A percentile compares a stretch with the other conserved stretches of the same genome.
Evolutionary conservation across 495 filamentous ascomycete species (phyloP).

Genomic region (Chaetomium tenue): DNA sequence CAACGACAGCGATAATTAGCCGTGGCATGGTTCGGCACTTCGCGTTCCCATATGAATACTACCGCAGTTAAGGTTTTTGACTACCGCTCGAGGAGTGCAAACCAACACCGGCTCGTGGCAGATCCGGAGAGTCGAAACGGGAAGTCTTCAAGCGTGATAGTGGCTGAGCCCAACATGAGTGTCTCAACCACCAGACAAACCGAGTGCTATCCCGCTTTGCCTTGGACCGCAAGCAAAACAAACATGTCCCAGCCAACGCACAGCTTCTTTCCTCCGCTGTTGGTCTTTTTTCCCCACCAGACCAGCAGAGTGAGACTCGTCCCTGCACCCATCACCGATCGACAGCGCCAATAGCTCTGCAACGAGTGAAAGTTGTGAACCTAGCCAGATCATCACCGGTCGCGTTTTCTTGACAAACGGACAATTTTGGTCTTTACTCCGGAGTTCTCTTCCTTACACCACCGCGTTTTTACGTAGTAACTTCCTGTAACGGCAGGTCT

Average conservation of each 20-base stretch:
- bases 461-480: background rate
- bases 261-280: background rate
- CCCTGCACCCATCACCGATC: background rate
- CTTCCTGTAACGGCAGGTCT: conserved; percentile 5
- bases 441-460: background rate
- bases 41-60: background rate
- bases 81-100: background rate
- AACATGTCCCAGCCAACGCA: background rate
- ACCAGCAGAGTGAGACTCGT: background rate
- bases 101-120: conserved; percentile 20
- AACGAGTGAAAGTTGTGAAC: background rate
- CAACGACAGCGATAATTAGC: background rate
- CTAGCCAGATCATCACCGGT: background rate
- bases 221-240: background rate
- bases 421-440: background rate
- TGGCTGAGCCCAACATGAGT: conserved; percentile 4
- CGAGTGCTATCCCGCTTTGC: background rate
- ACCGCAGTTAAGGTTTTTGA: background rate
- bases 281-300: background rate
- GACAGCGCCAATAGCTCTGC: background rate
- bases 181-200: conserved; percentile 6
- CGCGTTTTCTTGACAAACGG: background rate
- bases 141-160: conserved; percentile 6
- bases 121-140: conserved; percentile 26
- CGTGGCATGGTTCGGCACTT: conserved; percentile 5